Base-by-base conservation (phyloP, 2,329 filamentous ascomycete species). In the Metarhizium rileyi region DNA sequence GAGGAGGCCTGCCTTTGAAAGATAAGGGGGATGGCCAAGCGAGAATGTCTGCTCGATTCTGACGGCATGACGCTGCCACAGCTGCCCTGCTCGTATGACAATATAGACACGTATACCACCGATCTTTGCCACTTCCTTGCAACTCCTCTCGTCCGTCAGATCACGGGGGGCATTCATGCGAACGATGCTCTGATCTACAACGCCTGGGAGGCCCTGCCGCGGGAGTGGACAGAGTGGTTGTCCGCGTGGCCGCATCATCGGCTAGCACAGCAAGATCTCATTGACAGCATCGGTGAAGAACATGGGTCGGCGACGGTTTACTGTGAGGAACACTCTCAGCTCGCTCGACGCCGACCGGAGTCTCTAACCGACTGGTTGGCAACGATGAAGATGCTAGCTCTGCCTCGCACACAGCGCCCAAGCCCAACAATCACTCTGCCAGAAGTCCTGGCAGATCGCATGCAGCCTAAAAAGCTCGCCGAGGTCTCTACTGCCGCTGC, bases 121-220 rank as follows among this genome's bases (percentile, higher is more conserved):
- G 46, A 58, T 6, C 52, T 66, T 0, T 49, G 48, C 5, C 35
- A 47, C 1, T 63, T 66, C 27, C 50, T 62, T n/a, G 38, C 51
- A 4, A 55, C 61, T 6, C 54, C 63, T 4, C 50, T 66, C 12
- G 54, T 64, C 10, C 60, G 56, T 6, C 63, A 66, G 27, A 59
- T 66, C 28, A 63, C 61, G 1, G 63, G 63, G 3, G 63, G 59
- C n/a, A 60, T 66, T 27, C 63, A 66, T 47, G 63, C 65, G 47
- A 66, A 66, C 38, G 63, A 66, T 49, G 60, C 63, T 2, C 46
- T 66, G 27, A 61, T 64, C 45, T 33, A 58, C 36, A 43, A 61
- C 47, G 62, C 62, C 10, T 66, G 63, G 63, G 53, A 52, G 12
- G 52, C 55, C 3, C 43, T 66, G 26, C 63, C 63, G 5, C 1